These are phyloP conservation scores for Komagataella ulmi DNA, from an alignment of 805 yeast species.

Conservation along the genomic window DNA sequence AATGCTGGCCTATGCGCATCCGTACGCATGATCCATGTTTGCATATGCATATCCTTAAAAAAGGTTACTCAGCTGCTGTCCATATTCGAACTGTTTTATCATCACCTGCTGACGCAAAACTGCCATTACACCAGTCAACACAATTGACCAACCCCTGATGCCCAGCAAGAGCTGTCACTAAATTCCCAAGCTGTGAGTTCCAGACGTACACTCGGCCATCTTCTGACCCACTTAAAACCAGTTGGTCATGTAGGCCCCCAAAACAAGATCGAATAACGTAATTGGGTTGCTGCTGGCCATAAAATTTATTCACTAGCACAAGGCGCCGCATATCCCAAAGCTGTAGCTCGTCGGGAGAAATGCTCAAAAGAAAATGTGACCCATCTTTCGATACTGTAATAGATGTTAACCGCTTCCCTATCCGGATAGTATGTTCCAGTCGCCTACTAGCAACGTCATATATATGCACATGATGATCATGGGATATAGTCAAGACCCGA, in stretches of 20 bases:
- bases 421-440: constrained; percentile 22
- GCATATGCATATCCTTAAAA: not conserved
- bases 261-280: constrained; percentile 66
- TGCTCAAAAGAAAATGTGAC: constrained; percentile 39
- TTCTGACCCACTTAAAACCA: constrained; percentile 72
- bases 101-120: constrained; percentile 4
- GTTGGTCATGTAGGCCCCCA: constrained; percentile 57
- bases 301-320: constrained; percentile 44
- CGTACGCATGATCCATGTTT: not conserved
- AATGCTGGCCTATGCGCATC: not conserved
- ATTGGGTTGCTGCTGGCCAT: constrained; percentile 62
- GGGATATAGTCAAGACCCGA: constrained; percentile 48
- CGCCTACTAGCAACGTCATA: constrained; percentile 33
- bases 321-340: constrained; percentile 63
- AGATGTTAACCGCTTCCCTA: constrained; percentile 52
- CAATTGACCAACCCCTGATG: constrained; percentile 61
- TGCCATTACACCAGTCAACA: constrained; percentile 45
- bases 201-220: constrained; percentile 70
- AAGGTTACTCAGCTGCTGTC: not conserved
- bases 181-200: constrained; percentile 60
- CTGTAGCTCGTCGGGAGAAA: constrained; percentile 65
- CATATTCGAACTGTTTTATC: constrained; percentile 4
- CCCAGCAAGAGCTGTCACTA: constrained; percentile 46
- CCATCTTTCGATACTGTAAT: constrained; percentile 48
- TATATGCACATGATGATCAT: constrained; percentile 46